A percentile compares a stretch with the other conserved stretches of the same genome.
These are phyloP conservation scores for Serendipita sp. DNA, from an alignment of 768 basidiomycete species.

Conservation along the genomic window DNA sequence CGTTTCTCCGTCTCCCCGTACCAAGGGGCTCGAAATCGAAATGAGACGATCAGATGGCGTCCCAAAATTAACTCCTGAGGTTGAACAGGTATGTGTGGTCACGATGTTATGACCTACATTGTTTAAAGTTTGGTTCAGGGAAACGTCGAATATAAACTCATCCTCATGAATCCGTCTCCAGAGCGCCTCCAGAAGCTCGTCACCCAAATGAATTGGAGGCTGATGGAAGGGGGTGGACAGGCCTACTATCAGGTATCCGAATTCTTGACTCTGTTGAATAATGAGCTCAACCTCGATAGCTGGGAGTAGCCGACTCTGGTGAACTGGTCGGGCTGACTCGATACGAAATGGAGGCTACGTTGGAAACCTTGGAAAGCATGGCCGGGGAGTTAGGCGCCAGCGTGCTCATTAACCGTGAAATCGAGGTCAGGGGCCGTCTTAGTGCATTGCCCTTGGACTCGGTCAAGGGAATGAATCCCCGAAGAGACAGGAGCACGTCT, in stretches of 20 bases:
- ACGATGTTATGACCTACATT: neutral
- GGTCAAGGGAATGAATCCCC: neutral
- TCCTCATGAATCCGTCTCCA: conserved; percentile 61
- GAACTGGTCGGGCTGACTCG: conserved; percentile 63
- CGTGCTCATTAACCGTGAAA: conserved; percentile 78
- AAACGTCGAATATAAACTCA: conserved; percentile 89
- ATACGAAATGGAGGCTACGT: conserved; percentile 57
- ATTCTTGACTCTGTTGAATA: neutral
- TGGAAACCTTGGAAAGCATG: conserved; percentile 86
- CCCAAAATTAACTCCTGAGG: conserved; percentile 59
- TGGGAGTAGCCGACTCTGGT: conserved; percentile 73
- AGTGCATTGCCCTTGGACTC: neutral
- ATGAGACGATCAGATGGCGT: conserved; percentile 21
- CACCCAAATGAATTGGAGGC: conserved; percentile 91
- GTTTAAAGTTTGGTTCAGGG: conserved; percentile 28
- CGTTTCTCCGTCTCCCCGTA: conserved; percentile 31
- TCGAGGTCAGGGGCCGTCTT: conserved; percentile 38
- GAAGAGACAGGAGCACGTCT: neutral
- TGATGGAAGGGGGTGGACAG: conserved; percentile 68
- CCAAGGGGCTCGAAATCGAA: conserved; percentile 18
- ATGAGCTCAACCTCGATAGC: conserved; percentile 24
- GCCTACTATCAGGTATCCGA: conserved; percentile 49
- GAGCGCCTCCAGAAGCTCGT: conserved; percentile 69
- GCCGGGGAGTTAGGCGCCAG: conserved; percentile 85
- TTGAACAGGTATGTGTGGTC: conserved; percentile 34